Conservation (phyloP, 805 yeast species). For the Blastobotrys muscicola region DNA sequence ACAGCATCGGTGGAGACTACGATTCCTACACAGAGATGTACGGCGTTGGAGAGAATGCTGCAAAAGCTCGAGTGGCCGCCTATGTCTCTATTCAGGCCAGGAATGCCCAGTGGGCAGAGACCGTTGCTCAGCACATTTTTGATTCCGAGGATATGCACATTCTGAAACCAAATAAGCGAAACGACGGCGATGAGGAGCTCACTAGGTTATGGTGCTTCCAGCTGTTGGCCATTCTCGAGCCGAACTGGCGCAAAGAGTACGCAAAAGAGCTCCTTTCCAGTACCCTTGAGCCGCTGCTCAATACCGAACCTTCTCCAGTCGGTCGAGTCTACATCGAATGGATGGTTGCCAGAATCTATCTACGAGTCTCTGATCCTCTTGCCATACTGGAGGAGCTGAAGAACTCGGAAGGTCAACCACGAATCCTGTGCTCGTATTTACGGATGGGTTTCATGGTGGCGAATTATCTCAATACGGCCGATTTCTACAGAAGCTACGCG, state of each 20-base stretch:
- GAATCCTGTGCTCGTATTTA: slow-evolving; percentile 52
- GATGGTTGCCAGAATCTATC: slow-evolving; percentile 45
- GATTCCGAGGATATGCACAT: slow-evolving; percentile 34
- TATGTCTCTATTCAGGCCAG: slow-evolving; percentile 27
- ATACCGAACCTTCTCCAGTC: slow-evolving; percentile 67
- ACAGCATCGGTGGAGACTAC: slow-evolving; percentile 18
- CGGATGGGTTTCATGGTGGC: slow-evolving; percentile 50
- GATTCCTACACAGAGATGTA: slow-evolving; percentile 38
- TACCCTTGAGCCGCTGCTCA: slow-evolving; percentile 31
- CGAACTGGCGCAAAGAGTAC: slow-evolving; percentile 21
- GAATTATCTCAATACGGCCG: slow-evolving; percentile 30
- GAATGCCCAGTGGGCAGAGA: slow-evolving; percentile 2
- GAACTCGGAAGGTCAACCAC: slow-evolving; percentile 32
- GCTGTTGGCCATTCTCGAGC: slow-evolving; percentile 36
- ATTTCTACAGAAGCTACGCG: slow-evolving; percentile 36
- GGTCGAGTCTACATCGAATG: slow-evolving; percentile 73
- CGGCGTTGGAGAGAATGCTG: slow-evolving; percentile 49
- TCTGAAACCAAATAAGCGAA: slow-evolving; percentile 39
- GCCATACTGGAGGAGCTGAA: slow-evolving; percentile 10
- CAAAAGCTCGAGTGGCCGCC: slow-evolving; percentile 42
- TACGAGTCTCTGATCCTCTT: slow-evolving; percentile 22
- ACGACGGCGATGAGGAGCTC: slow-evolving; percentile 64
- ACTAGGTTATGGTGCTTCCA: slow-evolving; percentile 52
- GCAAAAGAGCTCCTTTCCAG: slow-evolving; percentile 22
- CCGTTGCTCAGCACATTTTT: slow-evolving; percentile 23